Percentiles rank a stretch among this genome's conserved stretches.
These are phyloP conservation scores for Davidsoniella australis DNA, from an alignment of 2,329 filamentous ascomycete species.

Conservation along the genomic window DNA sequence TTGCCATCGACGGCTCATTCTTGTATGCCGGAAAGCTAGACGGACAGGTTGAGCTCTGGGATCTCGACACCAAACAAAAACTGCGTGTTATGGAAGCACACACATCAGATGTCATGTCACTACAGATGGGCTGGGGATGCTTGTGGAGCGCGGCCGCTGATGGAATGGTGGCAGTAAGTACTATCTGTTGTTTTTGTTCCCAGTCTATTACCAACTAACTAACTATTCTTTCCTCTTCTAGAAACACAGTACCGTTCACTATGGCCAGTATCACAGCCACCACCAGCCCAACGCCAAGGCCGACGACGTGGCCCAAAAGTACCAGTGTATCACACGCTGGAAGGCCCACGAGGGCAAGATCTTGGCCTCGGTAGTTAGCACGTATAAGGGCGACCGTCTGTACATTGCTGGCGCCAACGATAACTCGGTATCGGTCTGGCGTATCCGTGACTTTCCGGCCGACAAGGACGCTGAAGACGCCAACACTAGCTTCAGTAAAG, in stretches of 20 bases:
- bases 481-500: slow-evolving; percentile 20
- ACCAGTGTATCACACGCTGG: slow-evolving; percentile 63
- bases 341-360: slow-evolving; percentile 76
- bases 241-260: slow-evolving; percentile 52
- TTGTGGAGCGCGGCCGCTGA: slow-evolving; percentile 81
- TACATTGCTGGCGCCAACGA: slow-evolving; percentile 93
- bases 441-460: slow-evolving; percentile 37
- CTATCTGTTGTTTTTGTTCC: neutral
- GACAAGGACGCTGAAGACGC: slow-evolving; percentile 22
- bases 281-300: slow-evolving; percentile 16
- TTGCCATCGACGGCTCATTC: slow-evolving; percentile 79
- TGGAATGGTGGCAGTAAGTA: slow-evolving; percentile 62
- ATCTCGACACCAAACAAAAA: slow-evolving; percentile 83
- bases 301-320: slow-evolving; percentile 54
- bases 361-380: slow-evolving; percentile 63
- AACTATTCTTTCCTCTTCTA: slow-evolving; percentile 17
- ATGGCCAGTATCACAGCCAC: slow-evolving; percentile 35
- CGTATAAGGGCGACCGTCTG: slow-evolving; percentile 54
- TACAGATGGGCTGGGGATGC: slow-evolving; percentile 71
- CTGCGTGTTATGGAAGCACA: slow-evolving; percentile 72
- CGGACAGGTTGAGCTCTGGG: slow-evolving; percentile 89
- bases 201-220: neutral
- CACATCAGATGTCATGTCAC: slow-evolving; percentile 65
- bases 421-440: slow-evolving; percentile 76
- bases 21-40: slow-evolving; percentile 79